Percentiles rank a stretch among this genome's conserved stretches.
Conservation (phyloP, 2,329 filamentous ascomycete species). For the Talaromyces sp. region DNA sequence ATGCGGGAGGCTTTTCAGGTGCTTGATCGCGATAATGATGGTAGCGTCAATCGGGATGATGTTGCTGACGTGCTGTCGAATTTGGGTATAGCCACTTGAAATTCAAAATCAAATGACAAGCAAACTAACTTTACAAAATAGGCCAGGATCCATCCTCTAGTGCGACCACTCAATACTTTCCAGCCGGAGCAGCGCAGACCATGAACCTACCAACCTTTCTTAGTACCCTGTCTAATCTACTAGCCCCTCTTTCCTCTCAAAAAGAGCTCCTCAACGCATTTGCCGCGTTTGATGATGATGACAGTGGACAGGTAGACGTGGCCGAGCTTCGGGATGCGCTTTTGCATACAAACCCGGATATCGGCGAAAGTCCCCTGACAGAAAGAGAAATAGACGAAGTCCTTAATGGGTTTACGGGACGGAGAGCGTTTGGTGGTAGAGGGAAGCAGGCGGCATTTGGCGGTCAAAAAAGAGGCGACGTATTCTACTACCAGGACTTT, state of each 20-base stretch:
- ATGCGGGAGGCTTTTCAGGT: constrained; percentile 93
- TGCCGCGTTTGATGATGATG: constrained; percentile 91
- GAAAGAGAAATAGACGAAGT: constrained; percentile 78
- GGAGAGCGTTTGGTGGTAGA: constrained; percentile 71
- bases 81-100: constrained; percentile 55
- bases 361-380: constrained; percentile 61
- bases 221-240: constrained; percentile 70
- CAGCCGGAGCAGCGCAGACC: constrained; percentile 64
- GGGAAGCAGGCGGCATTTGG: constrained; percentile 48
- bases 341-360: constrained; percentile 74
- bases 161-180: constrained; percentile 79
- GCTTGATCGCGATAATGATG: constrained; percentile 83
- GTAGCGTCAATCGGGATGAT: constrained; percentile 75
- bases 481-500: constrained; percentile 93
- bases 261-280: constrained; percentile 85
- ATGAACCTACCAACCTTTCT: constrained; percentile 84
- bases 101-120: not conserved
- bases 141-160: constrained; percentile 70
- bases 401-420: constrained; percentile 79
- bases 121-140: constrained; percentile 30
- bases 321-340: constrained; percentile 78
- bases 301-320: constrained; percentile 87
- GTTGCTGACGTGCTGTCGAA: constrained; percentile 84
- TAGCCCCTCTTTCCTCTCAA: constrained; percentile 71
- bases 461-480: constrained; percentile 68